Conservation (phyloP, 176 grass and related monocot genomes). For the Urochloa ruziziensis region DNA sequence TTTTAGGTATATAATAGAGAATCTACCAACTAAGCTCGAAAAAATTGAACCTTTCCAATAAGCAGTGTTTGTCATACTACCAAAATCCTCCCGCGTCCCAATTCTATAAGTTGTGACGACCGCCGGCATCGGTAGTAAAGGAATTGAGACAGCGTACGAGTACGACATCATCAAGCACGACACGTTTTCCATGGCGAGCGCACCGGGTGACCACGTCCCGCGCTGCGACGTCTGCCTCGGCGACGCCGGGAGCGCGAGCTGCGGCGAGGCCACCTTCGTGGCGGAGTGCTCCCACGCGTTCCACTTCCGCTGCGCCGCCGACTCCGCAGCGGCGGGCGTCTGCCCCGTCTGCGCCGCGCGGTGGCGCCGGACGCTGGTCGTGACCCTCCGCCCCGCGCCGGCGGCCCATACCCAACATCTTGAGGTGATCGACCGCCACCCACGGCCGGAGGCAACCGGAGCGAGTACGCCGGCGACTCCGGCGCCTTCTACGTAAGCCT, state of each 20-base stretch:
- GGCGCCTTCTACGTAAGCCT: no score
- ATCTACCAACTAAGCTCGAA: not conserved
- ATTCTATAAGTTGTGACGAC: not conserved
- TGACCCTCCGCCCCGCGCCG: not conserved
- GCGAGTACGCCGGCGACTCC: no score
- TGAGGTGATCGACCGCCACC: no score
- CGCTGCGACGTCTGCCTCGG: no score
- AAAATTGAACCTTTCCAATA: not conserved
- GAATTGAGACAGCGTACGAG: not conserved
- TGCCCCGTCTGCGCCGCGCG: constrained; percentile 46
- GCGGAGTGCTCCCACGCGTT: constrained; percentile 60
- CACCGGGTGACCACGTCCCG: not conserved
- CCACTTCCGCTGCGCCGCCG: constrained; percentile 39
- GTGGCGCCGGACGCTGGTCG: constrained; percentile 22
- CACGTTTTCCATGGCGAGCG: not conserved
- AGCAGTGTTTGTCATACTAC: not conserved
- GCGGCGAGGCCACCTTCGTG: constrained; percentile 35
- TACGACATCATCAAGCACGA: not conserved
- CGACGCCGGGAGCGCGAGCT: not conserved
- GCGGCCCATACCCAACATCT: not conserved
- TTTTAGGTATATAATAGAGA: not conserved
- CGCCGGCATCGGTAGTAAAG: not conserved
- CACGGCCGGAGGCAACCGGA: no score
- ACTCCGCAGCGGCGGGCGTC: constrained; percentile 13
- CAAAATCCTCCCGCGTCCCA: not conserved